Percentiles rank a stretch among this genome's conserved stretches.
phyloP scores from a whole-genome alignment of 441 rosid species.

The Jatropha multifida region DNA sequence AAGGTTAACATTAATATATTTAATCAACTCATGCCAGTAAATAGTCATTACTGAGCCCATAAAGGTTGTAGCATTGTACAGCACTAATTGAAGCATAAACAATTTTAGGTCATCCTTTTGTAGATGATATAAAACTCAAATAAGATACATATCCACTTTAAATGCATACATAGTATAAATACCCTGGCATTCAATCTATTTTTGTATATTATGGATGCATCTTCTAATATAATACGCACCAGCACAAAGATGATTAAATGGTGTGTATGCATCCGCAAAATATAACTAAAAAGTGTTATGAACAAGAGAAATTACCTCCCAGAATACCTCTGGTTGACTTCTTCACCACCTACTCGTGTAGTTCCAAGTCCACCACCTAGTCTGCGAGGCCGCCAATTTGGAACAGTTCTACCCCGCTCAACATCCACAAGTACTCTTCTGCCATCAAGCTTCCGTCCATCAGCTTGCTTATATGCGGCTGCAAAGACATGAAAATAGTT shows the following conservation, averaged over 20 bases:
- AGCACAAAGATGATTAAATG: neutral
- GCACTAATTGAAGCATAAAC: neutral
- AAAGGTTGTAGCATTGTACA: neutral
- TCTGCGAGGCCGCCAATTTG: constrained; percentile 97
- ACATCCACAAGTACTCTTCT: constrained; percentile 96
- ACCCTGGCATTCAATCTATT: neutral
- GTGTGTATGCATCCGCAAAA: neutral
- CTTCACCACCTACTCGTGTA: constrained; percentile 80
- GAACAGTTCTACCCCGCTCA: constrained; percentile 94
- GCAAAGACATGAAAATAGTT: constrained; percentile 24
- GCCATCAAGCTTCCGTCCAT: constrained; percentile 94
- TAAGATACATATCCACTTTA: neutral
- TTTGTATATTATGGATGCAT: neutral
- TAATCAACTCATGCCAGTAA: neutral
- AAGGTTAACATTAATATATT: neutral
- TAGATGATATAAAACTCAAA: neutral
- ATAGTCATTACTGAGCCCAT: neutral
- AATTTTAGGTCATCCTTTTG: neutral
- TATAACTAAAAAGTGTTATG: neutral
- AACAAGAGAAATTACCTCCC: constrained; percentile 34
- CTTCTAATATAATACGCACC: neutral
- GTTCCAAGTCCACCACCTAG: constrained; percentile 99
- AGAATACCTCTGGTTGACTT: constrained; percentile 48
- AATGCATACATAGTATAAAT: neutral
- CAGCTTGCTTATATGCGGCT: constrained; percentile 98